phyloP scores from a whole-genome alignment of 345 rosid species.

The Gossypium stocksii region DNA sequence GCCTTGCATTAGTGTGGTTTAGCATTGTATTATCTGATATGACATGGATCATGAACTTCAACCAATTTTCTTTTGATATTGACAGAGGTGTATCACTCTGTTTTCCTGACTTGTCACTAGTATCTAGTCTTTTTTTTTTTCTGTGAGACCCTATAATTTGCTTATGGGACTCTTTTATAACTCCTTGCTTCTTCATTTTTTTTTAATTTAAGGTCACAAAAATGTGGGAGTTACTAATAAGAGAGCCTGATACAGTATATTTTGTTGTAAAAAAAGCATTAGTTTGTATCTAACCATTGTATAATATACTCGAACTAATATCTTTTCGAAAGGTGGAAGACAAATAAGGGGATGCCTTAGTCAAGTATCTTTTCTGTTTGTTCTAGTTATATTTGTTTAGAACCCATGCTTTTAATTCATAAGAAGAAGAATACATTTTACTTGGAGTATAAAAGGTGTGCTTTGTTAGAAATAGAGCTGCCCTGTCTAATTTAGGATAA shows the following conservation, averaged over 20 bases:
- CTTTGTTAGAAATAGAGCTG: not conserved
- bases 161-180: not conserved
- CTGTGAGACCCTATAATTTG: not conserved
- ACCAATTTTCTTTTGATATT: not conserved
- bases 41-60: not conserved
- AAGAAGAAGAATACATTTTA: not conserved
- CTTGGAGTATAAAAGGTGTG: not conserved
- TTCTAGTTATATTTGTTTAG: too few species aligned
- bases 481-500: not conserved
- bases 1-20: not conserved
- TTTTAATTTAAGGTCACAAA: not conserved
- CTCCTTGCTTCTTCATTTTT: not conserved
- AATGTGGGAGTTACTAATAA: not conserved
- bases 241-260: not conserved
- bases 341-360: not conserved
- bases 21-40: not conserved
- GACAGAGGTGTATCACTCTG: not conserved
- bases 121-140: not conserved
- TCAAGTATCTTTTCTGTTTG: not conserved
- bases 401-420: not conserved
- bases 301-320: not conserved
- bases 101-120: not conserved
- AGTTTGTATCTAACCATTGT: not conserved
- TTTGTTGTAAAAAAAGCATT: not conserved
- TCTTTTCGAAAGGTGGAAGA: not conserved